Conservation (phyloP, 768 basidiomycete genomes). For the Mycena venus region DNA sequence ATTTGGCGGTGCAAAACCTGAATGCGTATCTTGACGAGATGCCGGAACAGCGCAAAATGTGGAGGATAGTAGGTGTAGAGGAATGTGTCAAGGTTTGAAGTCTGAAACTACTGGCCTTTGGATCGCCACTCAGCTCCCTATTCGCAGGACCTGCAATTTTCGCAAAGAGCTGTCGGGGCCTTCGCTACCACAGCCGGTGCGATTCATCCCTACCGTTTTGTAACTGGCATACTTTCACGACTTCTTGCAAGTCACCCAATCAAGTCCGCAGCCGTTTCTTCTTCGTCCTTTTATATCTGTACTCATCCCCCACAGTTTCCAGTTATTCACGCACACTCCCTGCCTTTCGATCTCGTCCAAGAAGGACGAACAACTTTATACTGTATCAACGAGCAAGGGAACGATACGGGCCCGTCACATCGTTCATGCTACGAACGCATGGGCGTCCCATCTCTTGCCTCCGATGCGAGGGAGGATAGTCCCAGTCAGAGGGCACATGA, state of each 20-base stretch:
- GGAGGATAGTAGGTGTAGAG: constrained; percentile 33
- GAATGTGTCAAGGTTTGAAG: constrained; percentile 22
- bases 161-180: constrained; percentile 52
- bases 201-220: constrained; percentile 64
- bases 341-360: constrained; percentile 53
- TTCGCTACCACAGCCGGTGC: constrained; percentile 58
- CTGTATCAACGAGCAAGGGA: constrained; percentile 63
- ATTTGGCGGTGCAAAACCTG: constrained; percentile 51
- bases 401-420: constrained; percentile 59
- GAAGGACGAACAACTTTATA: constrained; percentile 48
- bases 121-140: not conserved
- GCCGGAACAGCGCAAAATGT: constrained; percentile 51
- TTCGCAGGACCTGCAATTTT: constrained; percentile 53
- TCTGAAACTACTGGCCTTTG: too few relatives aligned
- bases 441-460: constrained; percentile 66
- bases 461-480: constrained; percentile 61
- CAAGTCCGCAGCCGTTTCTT: constrained; percentile 1
- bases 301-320: constrained; percentile 47
- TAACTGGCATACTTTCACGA: constrained; percentile 57
- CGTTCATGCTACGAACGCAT: constrained; percentile 78
- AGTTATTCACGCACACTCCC: constrained; percentile 59
- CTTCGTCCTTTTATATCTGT: not conserved
- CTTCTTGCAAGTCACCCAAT: constrained; percentile 52
- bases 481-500: constrained; percentile 61
- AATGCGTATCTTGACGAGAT: constrained; percentile 54